A percentile compares a stretch with the other conserved stretches of the same genome.
Conservation (phyloP, 805 yeast genomes). For the Saccharomycopsis malanga region DNA sequence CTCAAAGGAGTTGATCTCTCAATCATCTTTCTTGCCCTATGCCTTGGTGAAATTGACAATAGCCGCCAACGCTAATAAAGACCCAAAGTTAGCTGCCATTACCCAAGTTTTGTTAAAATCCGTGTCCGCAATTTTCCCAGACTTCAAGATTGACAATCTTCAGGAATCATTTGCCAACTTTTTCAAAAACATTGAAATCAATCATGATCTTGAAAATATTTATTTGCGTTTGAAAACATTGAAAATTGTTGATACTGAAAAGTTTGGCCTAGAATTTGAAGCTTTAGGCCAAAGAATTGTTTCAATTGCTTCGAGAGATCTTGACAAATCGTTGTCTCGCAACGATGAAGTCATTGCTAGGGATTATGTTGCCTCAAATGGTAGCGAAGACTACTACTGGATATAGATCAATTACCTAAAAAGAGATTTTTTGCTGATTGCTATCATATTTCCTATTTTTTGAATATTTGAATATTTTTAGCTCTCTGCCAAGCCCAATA, state of each 20-base stretch:
- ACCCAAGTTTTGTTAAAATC: slow-evolving; percentile 13
- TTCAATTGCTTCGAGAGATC: not conserved
- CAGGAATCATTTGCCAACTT: slow-evolving; percentile 2
- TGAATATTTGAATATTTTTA: no score
- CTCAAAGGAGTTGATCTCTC: not conserved
- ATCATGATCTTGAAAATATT: not conserved
- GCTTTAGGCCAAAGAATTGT: not conserved
- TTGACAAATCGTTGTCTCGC: slow-evolving; percentile 5
- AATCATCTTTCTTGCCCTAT: slow-evolving; percentile 10
- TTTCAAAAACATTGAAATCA: not conserved
- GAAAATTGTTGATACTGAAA: slow-evolving; percentile 7
- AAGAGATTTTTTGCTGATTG: no score
- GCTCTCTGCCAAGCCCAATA: no score
- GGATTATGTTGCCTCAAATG: slow-evolving; percentile 3
- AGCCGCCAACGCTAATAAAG: slow-evolving; percentile 1
- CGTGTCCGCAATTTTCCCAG: slow-evolving; percentile 6
- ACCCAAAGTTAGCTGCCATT: slow-evolving; percentile 9
- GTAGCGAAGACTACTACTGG: slow-evolving; percentile 12
- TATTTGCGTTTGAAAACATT: slow-evolving; percentile 8
- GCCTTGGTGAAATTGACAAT: slow-evolving; percentile 5
- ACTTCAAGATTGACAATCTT: slow-evolving; percentile 5
- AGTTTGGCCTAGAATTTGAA: not conserved
- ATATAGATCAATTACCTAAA: no score
- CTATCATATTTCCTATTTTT: no score
- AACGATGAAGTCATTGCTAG: slow-evolving; percentile 4